A percentile compares a stretch with the other conserved stretches of the same genome.
phyloP scores from a whole-genome alignment of 1,139 yeast genomes.

The Pichia sp. region DNA sequence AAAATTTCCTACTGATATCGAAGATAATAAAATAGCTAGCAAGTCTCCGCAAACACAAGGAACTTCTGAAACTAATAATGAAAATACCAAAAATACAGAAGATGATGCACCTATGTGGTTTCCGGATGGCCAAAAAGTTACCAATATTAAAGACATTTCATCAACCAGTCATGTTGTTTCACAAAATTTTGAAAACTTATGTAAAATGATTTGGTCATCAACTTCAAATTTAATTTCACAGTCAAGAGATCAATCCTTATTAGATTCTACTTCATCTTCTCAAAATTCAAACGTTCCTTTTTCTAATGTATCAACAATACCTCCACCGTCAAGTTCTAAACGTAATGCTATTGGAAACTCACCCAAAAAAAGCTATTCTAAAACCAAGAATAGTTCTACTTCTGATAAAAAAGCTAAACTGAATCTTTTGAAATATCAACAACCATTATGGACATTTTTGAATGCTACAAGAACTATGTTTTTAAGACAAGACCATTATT shows the following conservation, averaged over 20 bases:
- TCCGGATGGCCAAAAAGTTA: slow-evolving; percentile 27
- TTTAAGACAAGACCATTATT: slow-evolving; percentile 37
- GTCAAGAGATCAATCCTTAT: neutral
- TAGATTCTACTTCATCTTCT: neutral
- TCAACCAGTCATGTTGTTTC: slow-evolving; percentile 40
- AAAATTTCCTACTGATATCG: neutral
- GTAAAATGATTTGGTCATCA: slow-evolving; percentile 37
- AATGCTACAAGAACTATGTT: slow-evolving; percentile 56
- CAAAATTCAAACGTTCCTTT: slow-evolving; percentile 1
- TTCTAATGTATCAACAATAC: neutral
- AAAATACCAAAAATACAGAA: slow-evolving; percentile 7
- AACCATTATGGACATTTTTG: slow-evolving; percentile 63
- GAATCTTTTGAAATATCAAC: slow-evolving; percentile 31
- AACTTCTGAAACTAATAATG: neutral
- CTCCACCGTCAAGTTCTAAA: neutral
- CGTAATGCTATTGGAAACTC: neutral
- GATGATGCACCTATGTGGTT: slow-evolving; percentile 23
- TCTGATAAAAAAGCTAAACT: slow-evolving; percentile 20
- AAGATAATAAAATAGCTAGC: too few species aligned
- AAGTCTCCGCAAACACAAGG: neutral
- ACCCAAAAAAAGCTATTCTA: neutral
- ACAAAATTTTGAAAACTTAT: slow-evolving; percentile 51
- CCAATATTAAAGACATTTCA: slow-evolving; percentile 27
- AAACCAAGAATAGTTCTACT: neutral
- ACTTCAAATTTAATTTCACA: slow-evolving; percentile 7